Evolutionary conservation across 2,329 filamentous ascomycete genomes (phyloP).

Genomic region (Diplodia intermedia): DNA sequence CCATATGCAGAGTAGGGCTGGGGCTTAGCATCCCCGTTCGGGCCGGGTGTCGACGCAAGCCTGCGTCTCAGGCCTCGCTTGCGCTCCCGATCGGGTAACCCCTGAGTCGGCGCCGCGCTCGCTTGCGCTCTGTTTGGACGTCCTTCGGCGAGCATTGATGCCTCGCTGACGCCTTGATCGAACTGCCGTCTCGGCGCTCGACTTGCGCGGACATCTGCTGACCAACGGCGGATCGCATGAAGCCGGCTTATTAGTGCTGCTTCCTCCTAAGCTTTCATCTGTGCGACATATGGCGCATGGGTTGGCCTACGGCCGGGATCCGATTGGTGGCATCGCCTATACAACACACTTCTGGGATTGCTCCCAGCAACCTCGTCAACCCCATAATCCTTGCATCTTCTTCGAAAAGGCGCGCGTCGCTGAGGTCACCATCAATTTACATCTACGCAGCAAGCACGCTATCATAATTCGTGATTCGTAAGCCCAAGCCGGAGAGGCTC

Average conservation of each 20-base stretch:
- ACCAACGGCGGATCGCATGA: background rate
- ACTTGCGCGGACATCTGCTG: background rate
- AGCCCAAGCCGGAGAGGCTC: too few relatives aligned
- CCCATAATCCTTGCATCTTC: background rate
- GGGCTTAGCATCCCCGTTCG: background rate
- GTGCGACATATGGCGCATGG: background rate
- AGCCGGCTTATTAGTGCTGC: background rate
- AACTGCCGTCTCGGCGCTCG: too few relatives aligned
- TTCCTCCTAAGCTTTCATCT: background rate
- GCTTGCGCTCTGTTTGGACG: background rate
- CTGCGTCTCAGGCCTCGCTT: slow-evolving; percentile 2
- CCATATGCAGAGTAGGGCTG: background rate
- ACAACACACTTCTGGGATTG: background rate
- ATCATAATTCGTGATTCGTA: too few relatives aligned
- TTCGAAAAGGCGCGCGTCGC: too few relatives aligned
- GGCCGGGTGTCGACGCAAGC: background rate
- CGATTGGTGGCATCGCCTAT: background rate
- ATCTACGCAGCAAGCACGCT: too few relatives aligned
- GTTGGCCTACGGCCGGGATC: too few relatives aligned
- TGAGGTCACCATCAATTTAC: too few relatives aligned
- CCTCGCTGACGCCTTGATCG: background rate
- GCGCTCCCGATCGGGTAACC: background rate
- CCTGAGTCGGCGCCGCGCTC: background rate
- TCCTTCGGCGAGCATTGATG: background rate
- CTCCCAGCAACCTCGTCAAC: background rate